Base-by-base conservation (phyloP, 805 yeast genomes). In the Tetrapisispora namnaoensis region DNA sequence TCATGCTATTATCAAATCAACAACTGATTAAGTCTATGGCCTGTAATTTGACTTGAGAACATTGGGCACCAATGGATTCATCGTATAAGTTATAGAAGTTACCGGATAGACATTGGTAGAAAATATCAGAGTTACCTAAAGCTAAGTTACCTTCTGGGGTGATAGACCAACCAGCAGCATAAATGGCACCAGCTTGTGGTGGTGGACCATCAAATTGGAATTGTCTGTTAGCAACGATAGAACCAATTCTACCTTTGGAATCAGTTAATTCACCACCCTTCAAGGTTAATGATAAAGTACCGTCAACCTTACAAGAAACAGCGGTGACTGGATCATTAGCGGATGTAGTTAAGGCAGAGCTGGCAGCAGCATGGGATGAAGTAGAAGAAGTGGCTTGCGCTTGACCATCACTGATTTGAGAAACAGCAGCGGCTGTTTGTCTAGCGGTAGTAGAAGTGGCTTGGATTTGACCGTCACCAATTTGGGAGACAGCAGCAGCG, bases 121-220 rank as follows among this genome's bases (percentile, higher is more conserved):
- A 80, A 37, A 72, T 69, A 45, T 76, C 75, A 41, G 64, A 59
- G 53, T 67, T 62, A 63, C 84, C 85, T 45, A 80, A 62, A 35
- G 83, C 83, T 57, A 80, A 73, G 65, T 71, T 70, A 46, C 76
- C 79, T 39, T 72, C 78, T 54, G 62, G 58, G 42, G 75, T 66
- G 38, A 77, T 67, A 44, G 77, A 71, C 82, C 80, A 76, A 51
- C 81, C 81, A 41, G 75, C 75, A 52, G 83, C 80, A 56, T 73
- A 75, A 57, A 76, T 71, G 46, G 80, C 70, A 60, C 80, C 82
- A 28, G 79, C 82, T 71, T 80, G 85, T 53, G 85, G 84, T 65
- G 83, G 82, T 48, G 83, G 83, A 55, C 84, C 84, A 61, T 80
- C 84, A 59, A 79, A 80, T 69, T 80, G 85, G 74, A 80, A 78